These are phyloP conservation scores for Aspergillus sp. DNA, from an alignment of 2,329 filamentous ascomycete genomes.

Conservation along the genomic window DNA sequence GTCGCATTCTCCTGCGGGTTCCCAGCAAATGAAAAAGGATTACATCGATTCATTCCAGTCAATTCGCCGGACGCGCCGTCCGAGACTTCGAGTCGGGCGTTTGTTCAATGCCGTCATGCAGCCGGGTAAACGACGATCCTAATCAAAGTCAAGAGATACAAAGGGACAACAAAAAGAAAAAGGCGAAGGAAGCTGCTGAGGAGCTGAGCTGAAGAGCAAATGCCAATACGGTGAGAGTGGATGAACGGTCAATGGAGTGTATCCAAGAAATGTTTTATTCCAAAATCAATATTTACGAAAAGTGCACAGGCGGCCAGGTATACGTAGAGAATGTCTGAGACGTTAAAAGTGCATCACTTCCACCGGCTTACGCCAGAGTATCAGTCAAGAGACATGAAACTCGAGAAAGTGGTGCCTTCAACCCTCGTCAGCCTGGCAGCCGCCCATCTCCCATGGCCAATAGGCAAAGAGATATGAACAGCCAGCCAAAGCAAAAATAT, in stretches of 20 bases:
- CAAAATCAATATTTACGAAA: not conserved
- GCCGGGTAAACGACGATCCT: not conserved
- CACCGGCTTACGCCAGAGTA: conserved; percentile 27
- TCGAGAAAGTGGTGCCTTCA: conserved; percentile 39
- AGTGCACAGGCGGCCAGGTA: not conserved
- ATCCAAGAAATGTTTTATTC: not conserved
- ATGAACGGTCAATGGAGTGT: not conserved
- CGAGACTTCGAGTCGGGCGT: not conserved
- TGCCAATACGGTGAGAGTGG: not conserved
- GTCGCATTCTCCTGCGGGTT: not conserved
- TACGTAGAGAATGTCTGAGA: conserved; percentile 33
- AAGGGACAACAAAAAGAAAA: not conserved
- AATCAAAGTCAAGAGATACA: not conserved
- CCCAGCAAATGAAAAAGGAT: not conserved
- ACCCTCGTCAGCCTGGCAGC: conserved; percentile 27
- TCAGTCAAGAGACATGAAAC: conserved; percentile 10
- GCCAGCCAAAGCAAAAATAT: conserved; percentile 20
- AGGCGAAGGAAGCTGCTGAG: not conserved
- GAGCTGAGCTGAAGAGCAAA: not conserved
- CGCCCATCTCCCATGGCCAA: conserved; percentile 16
- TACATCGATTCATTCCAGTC: not conserved
- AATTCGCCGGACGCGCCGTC: not conserved
- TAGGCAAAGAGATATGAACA: conserved; percentile 21
- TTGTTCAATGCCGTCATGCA: not conserved
- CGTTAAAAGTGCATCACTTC: conserved; percentile 42